A percentile compares a stretch with the other conserved stretches of the same genome.
phyloP scores from a whole-genome alignment of 495 filamentous ascomycete genomes.

The Filosporella fistucella region DNA sequence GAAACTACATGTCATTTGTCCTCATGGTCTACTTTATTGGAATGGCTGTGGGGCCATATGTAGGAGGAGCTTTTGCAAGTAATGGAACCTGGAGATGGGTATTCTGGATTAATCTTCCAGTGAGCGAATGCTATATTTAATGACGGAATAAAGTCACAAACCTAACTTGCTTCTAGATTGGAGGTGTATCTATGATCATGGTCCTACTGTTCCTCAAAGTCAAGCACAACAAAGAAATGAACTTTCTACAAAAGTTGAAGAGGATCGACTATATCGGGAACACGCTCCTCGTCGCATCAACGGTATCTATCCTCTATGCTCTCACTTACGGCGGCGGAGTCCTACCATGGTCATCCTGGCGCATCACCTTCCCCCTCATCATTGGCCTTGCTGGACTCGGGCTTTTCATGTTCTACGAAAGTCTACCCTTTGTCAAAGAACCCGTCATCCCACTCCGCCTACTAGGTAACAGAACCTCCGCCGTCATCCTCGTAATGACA shows the following conservation, averaged over 20 bases:
- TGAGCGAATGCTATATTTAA: background rate
- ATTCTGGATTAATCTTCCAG: slow-evolving; percentile 54
- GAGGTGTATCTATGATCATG: slow-evolving; percentile 36
- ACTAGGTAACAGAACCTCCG: slow-evolving; percentile 48
- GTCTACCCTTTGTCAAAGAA: slow-evolving; percentile 62
- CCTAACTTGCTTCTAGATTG: background rate
- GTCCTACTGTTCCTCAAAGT: slow-evolving; percentile 68
- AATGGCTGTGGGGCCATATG: slow-evolving; percentile 63
- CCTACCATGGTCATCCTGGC: slow-evolving; percentile 69
- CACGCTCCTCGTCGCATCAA: slow-evolving; percentile 60
- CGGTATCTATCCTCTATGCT: slow-evolving; percentile 73
- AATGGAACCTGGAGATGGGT: slow-evolving; percentile 72
- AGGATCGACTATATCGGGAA: slow-evolving; percentile 74
- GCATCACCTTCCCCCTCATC: slow-evolving; percentile 69
- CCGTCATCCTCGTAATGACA: slow-evolving; percentile 25
- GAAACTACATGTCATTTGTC: slow-evolving; percentile 40
- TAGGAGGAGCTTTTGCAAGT: slow-evolving; percentile 55
- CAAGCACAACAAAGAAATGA: slow-evolving; percentile 37
- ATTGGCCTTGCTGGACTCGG: slow-evolving; percentile 58
- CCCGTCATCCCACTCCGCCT: slow-evolving; percentile 55
- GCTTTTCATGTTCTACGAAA: slow-evolving; percentile 60
- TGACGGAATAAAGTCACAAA: background rate
- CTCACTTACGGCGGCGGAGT: slow-evolving; percentile 69
- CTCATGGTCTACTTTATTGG: slow-evolving; percentile 69
- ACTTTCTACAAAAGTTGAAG: background rate